These are phyloP conservation scores for Cordyceps cicadae DNA, from an alignment of 2,329 filamentous ascomycete species.

Conservation along the genomic window DNA sequence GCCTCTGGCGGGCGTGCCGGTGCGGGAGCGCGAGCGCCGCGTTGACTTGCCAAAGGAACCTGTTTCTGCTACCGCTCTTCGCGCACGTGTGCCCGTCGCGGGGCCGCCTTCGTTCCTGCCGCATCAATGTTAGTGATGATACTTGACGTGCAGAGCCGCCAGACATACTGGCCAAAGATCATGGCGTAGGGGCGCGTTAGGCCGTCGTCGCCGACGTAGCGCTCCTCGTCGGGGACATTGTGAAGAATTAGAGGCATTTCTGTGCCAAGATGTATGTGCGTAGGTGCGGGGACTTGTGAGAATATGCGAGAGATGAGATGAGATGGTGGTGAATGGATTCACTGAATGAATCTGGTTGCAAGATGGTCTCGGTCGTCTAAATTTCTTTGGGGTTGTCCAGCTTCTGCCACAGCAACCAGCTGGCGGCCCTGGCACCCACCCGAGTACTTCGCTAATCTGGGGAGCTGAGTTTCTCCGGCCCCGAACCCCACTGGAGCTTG, in stretches of 20 bases:
- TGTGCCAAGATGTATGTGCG: conserved; percentile 16
- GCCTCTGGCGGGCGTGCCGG: conserved; percentile 46
- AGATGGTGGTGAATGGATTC: neutral
- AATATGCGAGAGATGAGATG: neutral
- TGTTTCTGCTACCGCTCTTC: conserved; percentile 49
- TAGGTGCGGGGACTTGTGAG: neutral
- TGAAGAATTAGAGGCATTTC: conserved; percentile 61
- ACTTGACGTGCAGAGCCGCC: conserved; percentile 9
- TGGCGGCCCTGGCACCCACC: neutral
- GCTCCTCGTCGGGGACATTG: conserved; percentile 60
- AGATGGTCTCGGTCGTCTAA: neutral
- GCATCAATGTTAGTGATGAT: neutral
- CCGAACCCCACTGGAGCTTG: neutral
- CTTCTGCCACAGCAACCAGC: conserved; percentile 12
- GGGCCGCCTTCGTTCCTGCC: conserved; percentile 43
- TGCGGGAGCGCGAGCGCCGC: conserved; percentile 53
- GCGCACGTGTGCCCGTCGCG: conserved; percentile 38
- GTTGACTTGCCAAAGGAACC: conserved; percentile 62
- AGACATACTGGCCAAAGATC: conserved; percentile 52
- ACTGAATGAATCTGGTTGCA: neutral
- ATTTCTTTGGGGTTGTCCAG: conserved; percentile 4
- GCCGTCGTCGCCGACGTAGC: conserved; percentile 58
- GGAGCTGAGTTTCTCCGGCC: neutral
- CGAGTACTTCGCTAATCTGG: neutral
- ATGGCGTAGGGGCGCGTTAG: conserved; percentile 58